Percentiles rank a stretch among this genome's conserved stretches.
These are phyloP conservation scores for Pichia exigua DNA, from an alignment of 805 yeast genomes.

Conservation along the genomic window DNA sequence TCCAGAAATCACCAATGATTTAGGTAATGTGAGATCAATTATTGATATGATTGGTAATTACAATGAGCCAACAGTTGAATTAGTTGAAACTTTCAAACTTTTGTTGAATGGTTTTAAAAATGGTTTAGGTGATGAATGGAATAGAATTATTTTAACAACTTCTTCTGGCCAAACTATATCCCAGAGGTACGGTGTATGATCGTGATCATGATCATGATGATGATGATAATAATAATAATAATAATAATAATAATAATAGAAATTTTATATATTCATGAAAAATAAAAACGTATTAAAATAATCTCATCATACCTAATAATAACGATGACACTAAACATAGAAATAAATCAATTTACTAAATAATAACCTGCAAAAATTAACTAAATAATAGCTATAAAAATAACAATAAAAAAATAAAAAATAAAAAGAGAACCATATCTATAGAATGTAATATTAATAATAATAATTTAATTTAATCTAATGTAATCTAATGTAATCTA, in stretches of 20 bases:
- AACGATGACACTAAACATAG: neutral
- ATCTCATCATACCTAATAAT: neutral
- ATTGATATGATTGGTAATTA: conserved; percentile 54
- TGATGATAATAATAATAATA: no score
- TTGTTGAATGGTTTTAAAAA: conserved; percentile 38
- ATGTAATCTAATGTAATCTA: neutral
- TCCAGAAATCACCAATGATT: conserved; percentile 49
- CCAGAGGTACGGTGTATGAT: conserved; percentile 19
- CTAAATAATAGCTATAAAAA: neutral
- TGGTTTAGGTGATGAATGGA: conserved; percentile 36
- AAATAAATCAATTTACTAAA: neutral
- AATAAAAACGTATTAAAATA: no score
- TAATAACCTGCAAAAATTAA: neutral
- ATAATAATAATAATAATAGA: neutral
- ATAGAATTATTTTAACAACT: conserved; percentile 1
- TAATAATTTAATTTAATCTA: neutral
- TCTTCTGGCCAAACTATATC: neutral
- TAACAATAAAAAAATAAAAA: neutral
- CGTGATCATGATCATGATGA: no score
- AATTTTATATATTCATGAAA: neutral
- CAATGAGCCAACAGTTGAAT: conserved; percentile 39
- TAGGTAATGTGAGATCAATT: conserved; percentile 43
- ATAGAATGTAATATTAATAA: neutral
- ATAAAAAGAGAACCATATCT: neutral
- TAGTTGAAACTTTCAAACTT: conserved; percentile 37